Evolutionary conservation across 2,329 filamentous ascomycete species (phyloP).

Genomic region (Nemania bipapillata): DNA sequence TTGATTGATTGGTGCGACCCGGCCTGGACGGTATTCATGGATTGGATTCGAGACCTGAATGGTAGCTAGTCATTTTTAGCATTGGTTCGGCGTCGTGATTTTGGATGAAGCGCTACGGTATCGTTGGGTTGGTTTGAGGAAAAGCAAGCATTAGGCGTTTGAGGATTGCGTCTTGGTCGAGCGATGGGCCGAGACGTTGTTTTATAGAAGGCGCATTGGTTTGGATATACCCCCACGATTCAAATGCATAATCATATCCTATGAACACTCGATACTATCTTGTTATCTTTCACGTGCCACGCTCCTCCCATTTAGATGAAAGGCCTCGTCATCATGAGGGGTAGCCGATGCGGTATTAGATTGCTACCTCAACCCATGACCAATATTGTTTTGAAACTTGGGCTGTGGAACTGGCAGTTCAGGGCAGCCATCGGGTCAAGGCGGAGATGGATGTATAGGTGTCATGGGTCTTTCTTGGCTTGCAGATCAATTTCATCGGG

Average conservation of each 20-base stretch:
- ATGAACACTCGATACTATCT: neutral
- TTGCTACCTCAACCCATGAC: neutral
- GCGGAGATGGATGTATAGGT: neutral
- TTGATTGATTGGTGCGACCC: constrained; percentile 36
- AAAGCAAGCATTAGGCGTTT: constrained; percentile 35
- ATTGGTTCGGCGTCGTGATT: constrained; percentile 51
- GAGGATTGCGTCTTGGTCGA: constrained; percentile 4
- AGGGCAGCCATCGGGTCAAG: neutral
- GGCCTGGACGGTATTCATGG: neutral
- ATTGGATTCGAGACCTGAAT: constrained; percentile 23
- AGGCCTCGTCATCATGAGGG: constrained; percentile 21
- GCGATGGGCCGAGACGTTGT: constrained; percentile 11
- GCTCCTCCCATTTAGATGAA: constrained; percentile 2
- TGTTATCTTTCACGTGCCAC: constrained; percentile 11
- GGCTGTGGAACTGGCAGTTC: neutral
- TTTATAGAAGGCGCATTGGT: constrained; percentile 32
- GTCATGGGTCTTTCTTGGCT: neutral
- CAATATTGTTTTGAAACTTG: neutral
- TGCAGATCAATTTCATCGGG: neutral
- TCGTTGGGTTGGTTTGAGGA: constrained; percentile 12
- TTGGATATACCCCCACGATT: constrained; percentile 39
- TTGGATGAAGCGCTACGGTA: constrained; percentile 17
- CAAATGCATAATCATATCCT: constrained; percentile 21
- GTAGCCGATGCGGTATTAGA: constrained; percentile 9
- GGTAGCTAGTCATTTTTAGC: constrained; percentile 33